A percentile compares a stretch with the other conserved stretches of the same genome.
phyloP scores from a whole-genome alignment of 176 grass and related monocot species.

The Juncus effusus region DNA sequence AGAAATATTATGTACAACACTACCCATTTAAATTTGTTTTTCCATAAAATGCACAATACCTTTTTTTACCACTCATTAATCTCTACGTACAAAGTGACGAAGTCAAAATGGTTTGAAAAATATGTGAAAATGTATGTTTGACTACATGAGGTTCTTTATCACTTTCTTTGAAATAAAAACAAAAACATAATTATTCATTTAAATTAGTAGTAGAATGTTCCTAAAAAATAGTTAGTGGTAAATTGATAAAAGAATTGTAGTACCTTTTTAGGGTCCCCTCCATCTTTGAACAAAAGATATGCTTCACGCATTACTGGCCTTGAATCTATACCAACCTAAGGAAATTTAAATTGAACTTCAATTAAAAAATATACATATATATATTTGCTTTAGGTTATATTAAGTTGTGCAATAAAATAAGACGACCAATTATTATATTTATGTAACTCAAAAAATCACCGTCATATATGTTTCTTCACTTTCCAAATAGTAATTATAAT shows the following conservation, averaged over 20 bases:
- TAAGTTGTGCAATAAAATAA: neutral
- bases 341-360: neutral
- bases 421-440: neutral
- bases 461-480: too few species aligned
- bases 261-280: constrained; percentile 76
- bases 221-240: neutral
- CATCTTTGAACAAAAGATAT: constrained; percentile 65
- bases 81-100: too few species aligned
- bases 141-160: neutral
- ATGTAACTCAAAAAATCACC: too few species aligned
- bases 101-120: too few species aligned
- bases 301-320: constrained; percentile 71
- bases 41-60: too few species aligned
- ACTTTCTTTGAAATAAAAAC: neutral
- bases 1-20: too few species aligned
- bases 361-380: neutral
- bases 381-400: neutral
- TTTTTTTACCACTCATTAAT: too few species aligned
- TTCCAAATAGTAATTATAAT: too few species aligned
- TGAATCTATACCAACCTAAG: constrained; percentile 68
- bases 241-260: neutral
- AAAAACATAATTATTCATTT: constrained; percentile 6
- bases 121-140: too few species aligned
- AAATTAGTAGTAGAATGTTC: neutral
- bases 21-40: too few species aligned